Base-by-base conservation (phyloP, 2,329 filamentous ascomycete species). In the Penicillium psychrosexuale region DNA sequence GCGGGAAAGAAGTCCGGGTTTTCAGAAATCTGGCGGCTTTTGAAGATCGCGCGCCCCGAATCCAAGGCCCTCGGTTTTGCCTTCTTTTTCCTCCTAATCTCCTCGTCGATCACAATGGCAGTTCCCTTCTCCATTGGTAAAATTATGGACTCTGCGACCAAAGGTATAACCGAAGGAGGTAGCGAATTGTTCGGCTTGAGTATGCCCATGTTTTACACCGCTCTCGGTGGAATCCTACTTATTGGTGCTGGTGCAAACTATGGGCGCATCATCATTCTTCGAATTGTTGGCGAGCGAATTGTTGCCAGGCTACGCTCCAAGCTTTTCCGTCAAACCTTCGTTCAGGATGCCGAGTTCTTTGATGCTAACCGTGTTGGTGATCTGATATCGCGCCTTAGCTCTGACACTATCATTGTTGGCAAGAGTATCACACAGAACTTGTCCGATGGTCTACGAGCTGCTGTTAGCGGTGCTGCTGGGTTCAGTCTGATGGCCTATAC, bases 341-440 rank as follows among this genome's bases (percentile, higher is more conserved):
- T 94, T n/a, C 94, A 99, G 72, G 94, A 99, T 72, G 94, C 94
- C 55, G 94, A 97, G 69, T 99, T 99, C 77, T 99, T 99, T 69
- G 94, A 99, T 71, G 94, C 94, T 37, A 99, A 99, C 76, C 84
- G 94, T 27, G 92, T 97, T 27, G 94, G 94, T 71, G 94, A 99
- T 71, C 78, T 99, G 64, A 97, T 99, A 68, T 97, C 93, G 36
- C 88, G 95, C 36, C 84, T 99, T 43, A 92, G 93, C 67, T 96
- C 92, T 2, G 95, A 99, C 72, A 97, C 94, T 0, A 91, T 97
- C 68, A 95, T 99, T 68, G 94, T 99, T 51, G 94, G 93, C 69
- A 99, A 99, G 76, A 96, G 91, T 67, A 96, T 99, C 61, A 99
- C 94, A 0, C 93, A 97, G 70, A 99, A 99, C 69, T 78, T 99